Base-by-base conservation (phyloP, 2,329 filamentous ascomycete genomes). In the Trichoderma oligosporum region DNA sequence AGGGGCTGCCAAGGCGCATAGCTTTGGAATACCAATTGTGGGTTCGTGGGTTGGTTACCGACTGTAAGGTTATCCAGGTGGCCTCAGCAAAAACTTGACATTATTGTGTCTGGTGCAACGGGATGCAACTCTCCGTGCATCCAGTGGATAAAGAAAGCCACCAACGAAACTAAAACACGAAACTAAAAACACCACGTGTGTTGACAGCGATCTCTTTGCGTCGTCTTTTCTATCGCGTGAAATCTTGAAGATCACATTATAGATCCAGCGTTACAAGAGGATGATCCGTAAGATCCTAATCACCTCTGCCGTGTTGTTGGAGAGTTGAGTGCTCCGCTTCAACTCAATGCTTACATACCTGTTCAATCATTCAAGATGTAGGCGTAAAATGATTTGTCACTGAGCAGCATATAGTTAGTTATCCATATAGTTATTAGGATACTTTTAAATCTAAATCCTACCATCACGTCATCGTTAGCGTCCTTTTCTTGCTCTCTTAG, bases 61-160 rank as follows among this genome's bases (percentile, higher is more conserved):
- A 54, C 36, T 45, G 6, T 54, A 54, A 54, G 51, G 51, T 54
- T 54, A 45, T 29, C 22, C 14, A 27, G 18, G 35, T 33, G 45
- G 39, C 16, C 35, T 51, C 38, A 51, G 47, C 35, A 51, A 24
- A 7, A 52, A 52, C 6, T 24, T 11, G 25, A 9, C 29, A 22
- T 20, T 24, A 44, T 36, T 20, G 29, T 18, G 33, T 2, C n/a
- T 24, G 20, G 24, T 18, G 7, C 29, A 11, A 20, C 3, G 18
- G 51, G 51, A 45, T 45, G 51, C 29, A 36, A 45, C 39, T 33
- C 22, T 7, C 45, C 12, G 31, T 8, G 7, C 16, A 4, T n/a
- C 12, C 27, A 35, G 29, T 45, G 39, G 51, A 54, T 45, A 54
- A 27, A 18, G 24, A 8, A n/a, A 36, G 8, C 41, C 22, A 16